Evolutionary conservation across 306 rosid species (phyloP), one percentile per base, ranked within the genome.

Genomic region (Inga oerstediana): DNA sequence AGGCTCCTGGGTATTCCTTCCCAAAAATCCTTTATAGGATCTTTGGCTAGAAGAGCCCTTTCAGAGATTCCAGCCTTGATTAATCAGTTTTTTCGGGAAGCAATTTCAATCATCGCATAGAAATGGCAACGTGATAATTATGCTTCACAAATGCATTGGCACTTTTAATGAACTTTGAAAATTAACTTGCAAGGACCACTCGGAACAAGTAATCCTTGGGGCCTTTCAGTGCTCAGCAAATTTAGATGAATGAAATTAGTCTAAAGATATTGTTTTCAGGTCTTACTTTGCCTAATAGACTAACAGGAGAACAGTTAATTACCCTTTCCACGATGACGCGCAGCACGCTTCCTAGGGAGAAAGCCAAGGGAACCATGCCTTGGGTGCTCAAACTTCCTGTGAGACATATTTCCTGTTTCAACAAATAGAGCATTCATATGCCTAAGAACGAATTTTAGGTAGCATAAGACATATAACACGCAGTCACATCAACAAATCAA

Each of bases 61-160:
- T 80, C 85, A 15, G 89, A 94, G 98, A 94, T 78, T 88, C 97
- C 98, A 91, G 98, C 98, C 98, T 92, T 89, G 98, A 89, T 93
- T 91, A 56, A 12, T 30, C 35, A 19, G 74, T 88, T 80, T 51
- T 80, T 80, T 49, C 10, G 56, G 88, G 86, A 78, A 88, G 89
- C 73, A 85, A 83, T 84, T 83, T 68, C 91, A 80, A 8, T 52
- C 85, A 84, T 52, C 76, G 48, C 70, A 8, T 8, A 54, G 81
- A 82, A 83, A 73, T 10, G 73, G 83, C 69, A 72, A 80, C 19
- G 54, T 19, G 16, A 84, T 27, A 46, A 80, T 56, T 16, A 48
- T 46, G 66, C 69, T 12, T 71, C 61, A 68, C 66, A 75, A 30
- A 16, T 32, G 82, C 82, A 79, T 37, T 0, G 30, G 48, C 48